Evolutionary conservation across 495 filamentous ascomycete species (phyloP), one percentile per base, ranked within the genome.

Genomic region (Penicillium silybi): DNA sequence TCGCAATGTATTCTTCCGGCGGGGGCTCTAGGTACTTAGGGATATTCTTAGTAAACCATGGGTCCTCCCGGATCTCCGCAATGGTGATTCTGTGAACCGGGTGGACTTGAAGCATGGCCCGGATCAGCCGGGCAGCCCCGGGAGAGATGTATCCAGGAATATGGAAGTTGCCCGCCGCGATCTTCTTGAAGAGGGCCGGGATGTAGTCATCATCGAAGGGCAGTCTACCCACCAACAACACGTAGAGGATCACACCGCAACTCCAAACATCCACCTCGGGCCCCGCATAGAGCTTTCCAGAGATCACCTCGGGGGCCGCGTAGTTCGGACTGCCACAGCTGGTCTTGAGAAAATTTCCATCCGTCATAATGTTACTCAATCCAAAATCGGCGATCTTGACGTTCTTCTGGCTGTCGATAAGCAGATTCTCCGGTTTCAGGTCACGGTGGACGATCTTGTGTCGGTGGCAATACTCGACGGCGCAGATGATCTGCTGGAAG

Each of bases 371-470:
- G 63, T 98, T 98, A 73, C 92, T 97, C 46, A 98, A 74, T 47
- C 93, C 93, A 59, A 98, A 98, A 74, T 98, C 93, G 46, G 93
- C 93, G 68, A 98, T 97, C 76, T 98, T 98, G 61, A 98, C 93
- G 63, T 97, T 96, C 62, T 96, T 85, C 43, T 91, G 80, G 53
- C 90, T 85, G 70, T 98, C 93, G 54, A 98, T 84, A 40, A 98
- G 79, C 22, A 98, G 73, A 66, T 98, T 98, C 80, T 98, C 93
- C 6, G 93, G 93, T 67, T 98, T 98, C 56, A 98, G 73, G 70
- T 98, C 93, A 68, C 93, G 86, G 69, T 98, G 93, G 13, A 97
- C 93, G 58, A 98, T 96, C 71, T 97, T 97, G 74, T 98, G 95
- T 53, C 93, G 82, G 71, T 98, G 93, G 69, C 93, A 98, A 71